Percentiles rank a stretch among this genome's conserved stretches.
These are phyloP conservation scores for Aspergillus saccharolyticus DNA, from an alignment of 495 filamentous ascomycete species.

Conservation along the genomic window DNA sequence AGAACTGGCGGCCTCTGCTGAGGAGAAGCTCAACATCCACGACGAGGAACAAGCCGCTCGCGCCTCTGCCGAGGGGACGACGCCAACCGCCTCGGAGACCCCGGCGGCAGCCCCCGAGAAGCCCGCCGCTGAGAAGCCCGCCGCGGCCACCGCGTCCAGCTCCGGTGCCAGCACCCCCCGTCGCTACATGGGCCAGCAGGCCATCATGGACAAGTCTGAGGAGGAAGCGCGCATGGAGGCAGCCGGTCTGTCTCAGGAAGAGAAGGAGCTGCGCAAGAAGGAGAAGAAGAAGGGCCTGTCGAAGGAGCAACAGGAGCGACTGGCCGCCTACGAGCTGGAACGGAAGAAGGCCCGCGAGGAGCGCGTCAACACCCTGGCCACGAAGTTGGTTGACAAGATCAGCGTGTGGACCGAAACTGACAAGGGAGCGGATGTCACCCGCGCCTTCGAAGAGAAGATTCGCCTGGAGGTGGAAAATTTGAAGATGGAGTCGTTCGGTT, in stretches of 20 bases:
- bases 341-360: slow-evolving; percentile 81
- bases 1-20: slow-evolving; percentile 48
- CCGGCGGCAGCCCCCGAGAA: slow-evolving; percentile 18
- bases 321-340: slow-evolving; percentile 83
- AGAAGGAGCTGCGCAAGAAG: slow-evolving; percentile 71
- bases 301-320: slow-evolving; percentile 86
- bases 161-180: slow-evolving; percentile 67
- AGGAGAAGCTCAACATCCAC: slow-evolving; percentile 46
- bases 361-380: slow-evolving; percentile 74
- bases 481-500: slow-evolving; percentile 98
- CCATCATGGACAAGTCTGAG: slow-evolving; percentile 83
- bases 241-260: slow-evolving; percentile 66
- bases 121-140: slow-evolving; percentile 15
- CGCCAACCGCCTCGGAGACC: slow-evolving; percentile 25
- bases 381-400: slow-evolving; percentile 84
- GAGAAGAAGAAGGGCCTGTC: slow-evolving; percentile 84
- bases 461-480: slow-evolving; percentile 94
- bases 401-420: slow-evolving; percentile 97
- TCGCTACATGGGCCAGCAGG: slow-evolving; percentile 65
- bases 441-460: slow-evolving; percentile 88
- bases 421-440: slow-evolving; percentile 76
- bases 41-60: slow-evolving; percentile 39
- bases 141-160: slow-evolving; percentile 19
- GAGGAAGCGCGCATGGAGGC: slow-evolving; percentile 72
- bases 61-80: slow-evolving; percentile 20